Evolutionary conservation across 164 flowering plant species (phyloP).

Genomic region (Kalanchoe fedtschenkoi): DNA sequence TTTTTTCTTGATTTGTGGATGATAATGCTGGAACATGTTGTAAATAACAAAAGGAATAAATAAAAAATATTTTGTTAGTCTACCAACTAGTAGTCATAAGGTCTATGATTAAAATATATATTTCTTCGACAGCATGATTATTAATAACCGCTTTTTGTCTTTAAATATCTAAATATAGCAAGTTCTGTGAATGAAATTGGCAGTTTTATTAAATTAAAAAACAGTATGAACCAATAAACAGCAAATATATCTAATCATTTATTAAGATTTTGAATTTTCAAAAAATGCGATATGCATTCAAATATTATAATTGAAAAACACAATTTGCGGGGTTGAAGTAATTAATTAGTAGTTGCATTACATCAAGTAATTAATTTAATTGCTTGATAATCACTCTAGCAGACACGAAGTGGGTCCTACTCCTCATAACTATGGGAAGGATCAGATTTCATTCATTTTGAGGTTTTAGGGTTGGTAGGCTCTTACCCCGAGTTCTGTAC

Average conservation of each 20-base stretch:
- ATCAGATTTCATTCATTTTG: neutral
- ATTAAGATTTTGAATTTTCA: neutral
- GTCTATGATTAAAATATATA: too few relatives aligned
- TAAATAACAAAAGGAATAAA: too few relatives aligned
- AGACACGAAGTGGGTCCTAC: constrained; percentile 1
- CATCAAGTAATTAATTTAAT: neutral
- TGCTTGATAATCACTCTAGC: neutral
- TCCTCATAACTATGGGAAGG: neutral
- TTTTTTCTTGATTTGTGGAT: too few relatives aligned
- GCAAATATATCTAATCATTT: neutral
- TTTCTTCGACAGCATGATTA: too few relatives aligned
- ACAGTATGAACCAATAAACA: too few relatives aligned
- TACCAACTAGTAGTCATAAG: too few relatives aligned
- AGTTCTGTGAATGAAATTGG: too few relatives aligned
- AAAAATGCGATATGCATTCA: neutral
- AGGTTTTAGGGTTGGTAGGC: neutral
- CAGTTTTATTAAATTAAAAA: too few relatives aligned
- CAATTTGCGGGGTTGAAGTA: neutral
- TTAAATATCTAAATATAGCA: neutral
- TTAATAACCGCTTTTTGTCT: neutral
- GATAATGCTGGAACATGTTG: too few relatives aligned
- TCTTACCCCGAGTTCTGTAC: neutral
- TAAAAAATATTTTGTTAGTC: too few relatives aligned
- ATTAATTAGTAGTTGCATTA: neutral
- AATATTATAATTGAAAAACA: neutral